Evolutionary conservation across 2,329 filamentous ascomycete genomes (phyloP), one percentile per base, ranked within the genome.

Genomic region (Helotiales sp.): DNA sequence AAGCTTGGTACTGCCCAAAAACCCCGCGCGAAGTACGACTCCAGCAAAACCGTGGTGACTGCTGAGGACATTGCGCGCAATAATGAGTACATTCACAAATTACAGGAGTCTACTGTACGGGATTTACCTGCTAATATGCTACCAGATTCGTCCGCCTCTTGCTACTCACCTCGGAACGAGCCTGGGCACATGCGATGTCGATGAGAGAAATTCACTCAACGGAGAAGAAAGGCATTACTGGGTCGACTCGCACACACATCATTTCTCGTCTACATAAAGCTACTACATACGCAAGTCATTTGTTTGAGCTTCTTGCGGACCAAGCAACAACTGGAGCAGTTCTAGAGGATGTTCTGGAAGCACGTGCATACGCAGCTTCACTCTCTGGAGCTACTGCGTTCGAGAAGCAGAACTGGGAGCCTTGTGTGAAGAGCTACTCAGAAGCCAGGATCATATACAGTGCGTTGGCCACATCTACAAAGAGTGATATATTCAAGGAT

Each of bases 161-260:
- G 34, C 85, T 99, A 65, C 88, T 97, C 75, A 92, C 89, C 45
- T 89, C 94, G 68, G 96, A 99, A 82, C 88, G 96, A 71, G 93
- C 94, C 61, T 98, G 93, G 93, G 95, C 96, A 43, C 91, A 97
- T 79, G 95, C 94, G 66, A 96, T 98, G 93, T 89, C 91, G 77
- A 93, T 97, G 86, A 97, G 97, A 80, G 87, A 93, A 3, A 83
- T 88, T 22, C 93, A 96, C 77, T 87, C 92, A 45, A 86, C 91
- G 73, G 93, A 96, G 74, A 89, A 90, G 68, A 92, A 93, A 78
- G 90, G 89, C 58, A 91, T 97, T 70, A 87, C 89, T 30, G 91
- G 93, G 68, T 88, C 91, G 61, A 91, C 92, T 20, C 89, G 93
- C 76, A 91, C 91, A 62, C 95, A 99, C 79, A 96, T 98, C 45